Evolutionary conservation across 768 basidiomycete species (phyloP), one percentile per base, ranked within the genome.

Genomic region (Tephrocybe sp.): DNA sequence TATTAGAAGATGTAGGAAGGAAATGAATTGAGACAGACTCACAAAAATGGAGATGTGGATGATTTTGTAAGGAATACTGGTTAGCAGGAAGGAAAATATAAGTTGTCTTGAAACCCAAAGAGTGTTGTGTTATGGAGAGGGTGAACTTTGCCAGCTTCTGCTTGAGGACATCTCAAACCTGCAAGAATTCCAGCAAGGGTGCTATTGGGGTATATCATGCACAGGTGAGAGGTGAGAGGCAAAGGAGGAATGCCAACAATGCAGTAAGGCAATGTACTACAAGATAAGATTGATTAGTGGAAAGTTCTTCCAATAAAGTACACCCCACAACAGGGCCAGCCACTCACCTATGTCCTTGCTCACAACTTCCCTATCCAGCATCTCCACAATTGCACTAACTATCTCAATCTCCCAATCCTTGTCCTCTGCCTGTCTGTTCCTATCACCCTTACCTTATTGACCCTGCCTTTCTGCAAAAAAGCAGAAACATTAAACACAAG

Each of bases 341-440:
- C n/a, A 65, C 90, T 68, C 48, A 89, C 92, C 84, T 58, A 91
- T 83, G 61, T 95, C 94, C 64, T 91, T 89, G 55, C 75, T 89
- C 46, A 72, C 68, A 54, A 70, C 77, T 69, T 96, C 92, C 54
- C 78, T 77, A 43, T 75, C 76, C 16, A 96, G 60, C 15, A 87
- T 89, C 64, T 92, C 90, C 0, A 94, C 63, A n/a, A 97, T 61
- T 1, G 89, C 95, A 59, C 86, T 89, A 2, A 85, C 72, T 25
- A 96, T 67, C 70, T 97, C 95, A 0, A 89, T 73, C 60, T 92
- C 84, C 90, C 91, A 95, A 47, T 94, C 93, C 16, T 78, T 89
- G 46, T 83, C 81, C 44, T 80, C 83, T 12, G 69, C 72, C 22
- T 72, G 74, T 2, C 65, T 68, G n/a, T 52, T 60, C 18, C 56